Base-by-base conservation (phyloP, 768 basidiomycete genomes). In the Cyclocybe aegerita region DNA sequence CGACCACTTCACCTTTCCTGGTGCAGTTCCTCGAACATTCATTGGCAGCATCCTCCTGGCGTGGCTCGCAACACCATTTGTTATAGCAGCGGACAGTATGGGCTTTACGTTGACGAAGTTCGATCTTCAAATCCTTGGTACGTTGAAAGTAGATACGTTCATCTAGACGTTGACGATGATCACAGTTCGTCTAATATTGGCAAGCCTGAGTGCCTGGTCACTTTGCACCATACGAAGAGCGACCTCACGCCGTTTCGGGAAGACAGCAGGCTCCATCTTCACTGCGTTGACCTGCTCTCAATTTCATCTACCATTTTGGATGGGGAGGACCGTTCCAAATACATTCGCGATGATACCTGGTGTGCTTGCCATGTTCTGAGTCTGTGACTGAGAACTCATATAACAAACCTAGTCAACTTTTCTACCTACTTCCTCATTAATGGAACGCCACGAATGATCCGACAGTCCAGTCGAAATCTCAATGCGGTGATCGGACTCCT, bases 261-360 rank as follows among this genome's bases (percentile, higher is more conserved):
- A 71, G 1, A 62, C 66, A 3, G 77, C 85, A 0, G 73, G 82
- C 10, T 60, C 76, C 11, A 75, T 81, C 59, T 96, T 86, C 64
- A 66, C 79, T 1, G 54, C 94, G 0, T 63, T 97, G n/a, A 83
- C 83, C 3, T 76, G 82, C 56, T 82, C 86, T 0, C 93, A 96
- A 62, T 98, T 97, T 62, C 97, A 98, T 63, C 63, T 95, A 4
- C 85, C 86, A 6, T 99, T 92, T 65, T 98, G 93, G 86, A 90
- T 93, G 76, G 85, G 93, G 2, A 72, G 97, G 47, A 97, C 96
- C 0, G 68, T 98, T 6, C 96, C 97, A 1, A 99, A 98, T 65
- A 96, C 93, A 85, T 85, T 94, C 54, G 93, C 93, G 3, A 70
- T 94, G 12, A 72, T 88, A 2, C 82, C 86, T 39, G 90, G 93